phyloP scores from a whole-genome alignment of 2,329 filamentous ascomycete genomes.

The Thermochaetoides dissita region DNA sequence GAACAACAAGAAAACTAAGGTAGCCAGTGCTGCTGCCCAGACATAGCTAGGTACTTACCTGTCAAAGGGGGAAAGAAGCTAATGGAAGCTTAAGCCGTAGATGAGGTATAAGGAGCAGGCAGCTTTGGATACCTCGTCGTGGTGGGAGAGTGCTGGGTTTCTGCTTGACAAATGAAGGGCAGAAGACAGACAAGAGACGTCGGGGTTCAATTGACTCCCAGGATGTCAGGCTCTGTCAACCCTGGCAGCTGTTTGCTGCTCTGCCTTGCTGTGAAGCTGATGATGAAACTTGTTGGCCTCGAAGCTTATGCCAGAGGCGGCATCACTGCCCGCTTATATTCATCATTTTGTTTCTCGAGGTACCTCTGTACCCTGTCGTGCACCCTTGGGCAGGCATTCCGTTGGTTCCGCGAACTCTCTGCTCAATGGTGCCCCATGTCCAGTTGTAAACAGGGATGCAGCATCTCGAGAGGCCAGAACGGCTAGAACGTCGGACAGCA shows the following conservation, averaged over 20 bases:
- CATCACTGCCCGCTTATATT: conserved; percentile 2
- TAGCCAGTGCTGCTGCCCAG: no score
- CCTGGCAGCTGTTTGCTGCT: neutral
- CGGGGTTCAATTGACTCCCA: neutral
- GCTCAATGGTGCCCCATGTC: neutral
- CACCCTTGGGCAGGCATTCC: neutral
- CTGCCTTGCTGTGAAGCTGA: neutral
- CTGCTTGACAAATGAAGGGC: no score
- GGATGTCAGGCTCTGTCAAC: neutral
- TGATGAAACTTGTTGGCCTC: conserved; percentile 5
- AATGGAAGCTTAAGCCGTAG: no score
- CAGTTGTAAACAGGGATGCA: conserved; percentile 5
- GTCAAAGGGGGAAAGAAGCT: no score
- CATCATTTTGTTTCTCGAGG: neutral
- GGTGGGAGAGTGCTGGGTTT: neutral
- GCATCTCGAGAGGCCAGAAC: neutral
- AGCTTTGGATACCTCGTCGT: neutral
- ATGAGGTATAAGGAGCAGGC: no score
- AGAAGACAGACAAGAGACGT: neutral
- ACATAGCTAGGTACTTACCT: no score
- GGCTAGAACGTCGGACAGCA: conserved; percentile 5
- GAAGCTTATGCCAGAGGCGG: neutral
- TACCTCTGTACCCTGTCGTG: conserved; percentile 1
- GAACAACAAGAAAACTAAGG: no score
- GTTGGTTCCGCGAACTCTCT: neutral